Conservation (phyloP, 2,329 filamentous ascomycete genomes). For the Curvularia eragrostidis region DNA sequence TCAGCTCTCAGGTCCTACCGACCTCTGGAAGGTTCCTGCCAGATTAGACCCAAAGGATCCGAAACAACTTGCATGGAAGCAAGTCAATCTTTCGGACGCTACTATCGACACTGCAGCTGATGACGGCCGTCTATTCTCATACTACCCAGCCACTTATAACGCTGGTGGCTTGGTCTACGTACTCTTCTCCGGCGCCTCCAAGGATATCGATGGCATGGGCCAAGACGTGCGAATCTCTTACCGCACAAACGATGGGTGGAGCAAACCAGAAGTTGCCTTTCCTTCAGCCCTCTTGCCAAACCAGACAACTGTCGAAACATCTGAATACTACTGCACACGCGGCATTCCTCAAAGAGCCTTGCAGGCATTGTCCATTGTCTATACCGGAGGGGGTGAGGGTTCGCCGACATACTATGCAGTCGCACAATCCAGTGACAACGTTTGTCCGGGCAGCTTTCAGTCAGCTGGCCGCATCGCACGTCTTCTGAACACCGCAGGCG, state of each 20-base stretch:
- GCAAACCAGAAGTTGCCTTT: neutral
- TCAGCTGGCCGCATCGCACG: neutral
- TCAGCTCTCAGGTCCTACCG: neutral
- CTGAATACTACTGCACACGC: neutral
- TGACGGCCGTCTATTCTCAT: neutral
- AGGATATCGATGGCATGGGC: neutral
- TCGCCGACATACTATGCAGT: neutral
- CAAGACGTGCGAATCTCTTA: conserved; percentile 1
- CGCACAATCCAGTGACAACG: neutral
- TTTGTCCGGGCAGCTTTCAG: neutral
- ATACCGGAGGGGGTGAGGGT: neutral
- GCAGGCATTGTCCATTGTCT: neutral
- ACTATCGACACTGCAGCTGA: neutral
- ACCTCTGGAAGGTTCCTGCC: neutral
- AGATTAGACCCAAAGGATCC: neutral
- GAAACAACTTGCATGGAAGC: neutral
- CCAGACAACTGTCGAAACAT: neutral
- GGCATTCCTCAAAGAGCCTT: neutral
- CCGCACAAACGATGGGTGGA: neutral
- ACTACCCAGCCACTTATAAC: neutral
- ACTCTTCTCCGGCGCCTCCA: neutral
- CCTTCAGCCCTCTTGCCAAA: neutral
- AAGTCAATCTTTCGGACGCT: neutral
- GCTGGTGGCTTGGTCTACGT: neutral
- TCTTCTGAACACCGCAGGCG: neutral